These are phyloP conservation scores for Didymella exigua DNA, from an alignment of 2,329 filamentous ascomycete genomes.

Conservation along the genomic window DNA sequence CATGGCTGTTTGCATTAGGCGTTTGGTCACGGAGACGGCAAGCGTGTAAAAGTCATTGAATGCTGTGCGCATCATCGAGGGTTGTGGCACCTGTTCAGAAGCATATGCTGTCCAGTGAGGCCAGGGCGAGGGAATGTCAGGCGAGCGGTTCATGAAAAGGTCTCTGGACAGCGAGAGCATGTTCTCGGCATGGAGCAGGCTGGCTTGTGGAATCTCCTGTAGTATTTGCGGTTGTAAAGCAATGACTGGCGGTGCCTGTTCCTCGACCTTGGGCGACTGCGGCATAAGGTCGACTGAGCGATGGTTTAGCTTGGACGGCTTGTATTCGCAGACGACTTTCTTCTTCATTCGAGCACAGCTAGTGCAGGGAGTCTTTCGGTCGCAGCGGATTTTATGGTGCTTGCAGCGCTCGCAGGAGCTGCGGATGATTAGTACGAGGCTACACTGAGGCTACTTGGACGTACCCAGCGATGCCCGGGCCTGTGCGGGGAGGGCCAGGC, in stretches of 20 bases:
- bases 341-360: slow-evolving; percentile 12
- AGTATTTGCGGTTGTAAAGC: slow-evolving; percentile 23
- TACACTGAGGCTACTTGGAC: neutral
- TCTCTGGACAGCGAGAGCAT: slow-evolving; percentile 40
- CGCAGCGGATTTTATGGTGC: slow-evolving; percentile 20
- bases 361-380: slow-evolving; percentile 17
- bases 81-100: slow-evolving; percentile 50
- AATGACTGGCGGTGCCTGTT: neutral
- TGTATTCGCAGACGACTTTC: slow-evolving; percentile 10
- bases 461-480: slow-evolving; percentile 20
- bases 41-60: slow-evolving; percentile 78
- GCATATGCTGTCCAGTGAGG: slow-evolving; percentile 42
- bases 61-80: slow-evolving; percentile 75
- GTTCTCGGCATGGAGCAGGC: slow-evolving; percentile 34
- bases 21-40: slow-evolving; percentile 68
- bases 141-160: slow-evolving; percentile 47
- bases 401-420: slow-evolving; percentile 18
- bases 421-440: neutral
- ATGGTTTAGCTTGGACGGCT: neutral
- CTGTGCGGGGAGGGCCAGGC: slow-evolving; percentile 8
- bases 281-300: neutral
- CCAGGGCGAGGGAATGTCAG: slow-evolving; percentile 33
- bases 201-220: slow-evolving; percentile 41
- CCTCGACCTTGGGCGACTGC: neutral
- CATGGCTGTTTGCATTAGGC: slow-evolving; percentile 71